A percentile compares a stretch with the other conserved stretches of the same genome.
phyloP scores from a whole-genome alignment of 1,284 basidiomycete genomes.

The Cutaneotrichosporon mucoides region DNA sequence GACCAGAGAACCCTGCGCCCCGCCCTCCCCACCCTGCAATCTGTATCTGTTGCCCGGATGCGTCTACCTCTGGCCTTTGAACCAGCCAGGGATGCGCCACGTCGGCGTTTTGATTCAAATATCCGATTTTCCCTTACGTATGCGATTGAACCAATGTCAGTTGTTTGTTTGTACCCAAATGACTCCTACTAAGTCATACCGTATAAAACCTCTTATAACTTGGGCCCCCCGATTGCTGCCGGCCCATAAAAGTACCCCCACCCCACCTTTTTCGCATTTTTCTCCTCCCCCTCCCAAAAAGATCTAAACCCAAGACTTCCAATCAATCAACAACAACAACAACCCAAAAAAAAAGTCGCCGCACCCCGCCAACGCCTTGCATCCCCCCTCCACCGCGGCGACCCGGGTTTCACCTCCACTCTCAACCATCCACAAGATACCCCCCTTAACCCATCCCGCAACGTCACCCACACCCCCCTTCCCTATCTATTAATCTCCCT shows the following conservation, averaged over 20 bases:
- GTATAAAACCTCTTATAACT: slow-evolving; percentile 3
- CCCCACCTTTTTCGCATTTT: too few species aligned
- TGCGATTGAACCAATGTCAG: neutral
- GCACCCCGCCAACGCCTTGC: neutral
- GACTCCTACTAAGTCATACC: neutral
- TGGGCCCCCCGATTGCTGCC: slow-evolving; percentile 3
- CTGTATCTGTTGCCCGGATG: too few species aligned
- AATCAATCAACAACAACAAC: too few species aligned
- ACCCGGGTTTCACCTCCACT: neutral
- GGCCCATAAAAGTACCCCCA: slow-evolving; percentile 8
- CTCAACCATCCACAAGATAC: neutral
- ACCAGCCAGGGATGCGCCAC: neutral
- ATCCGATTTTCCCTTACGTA: neutral
- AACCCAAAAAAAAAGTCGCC: too few species aligned
- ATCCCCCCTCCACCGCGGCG: neutral
- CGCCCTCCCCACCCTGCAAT: too few species aligned
- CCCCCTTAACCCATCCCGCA: neutral
- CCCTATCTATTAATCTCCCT: neutral
- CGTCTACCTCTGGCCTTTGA: too few species aligned
- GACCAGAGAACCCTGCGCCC: too few species aligned
- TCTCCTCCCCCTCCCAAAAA: too few species aligned
- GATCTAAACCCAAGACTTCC: too few species aligned
- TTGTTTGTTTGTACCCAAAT: neutral
- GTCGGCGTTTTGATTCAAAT: neutral
- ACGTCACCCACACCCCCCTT: neutral